phyloP scores from a whole-genome alignment of 148 eudicot species.

The Vaccinium myrtillus region DNA sequence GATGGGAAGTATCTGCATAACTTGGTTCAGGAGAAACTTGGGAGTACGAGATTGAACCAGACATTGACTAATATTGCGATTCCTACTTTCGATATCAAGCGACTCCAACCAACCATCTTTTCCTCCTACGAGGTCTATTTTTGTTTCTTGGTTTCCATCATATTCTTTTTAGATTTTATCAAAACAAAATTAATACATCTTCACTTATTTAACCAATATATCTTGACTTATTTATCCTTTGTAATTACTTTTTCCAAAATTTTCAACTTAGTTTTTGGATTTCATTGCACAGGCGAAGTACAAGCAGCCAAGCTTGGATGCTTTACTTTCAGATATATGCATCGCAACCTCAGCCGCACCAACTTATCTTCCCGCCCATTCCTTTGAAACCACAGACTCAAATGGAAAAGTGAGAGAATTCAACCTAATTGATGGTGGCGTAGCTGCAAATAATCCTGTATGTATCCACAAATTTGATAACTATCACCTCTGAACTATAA shows the following conservation, averaged over 20 bases:
- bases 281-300: conserved; percentile 3
- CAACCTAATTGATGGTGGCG: conserved; percentile 17
- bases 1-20: conserved; percentile 18
- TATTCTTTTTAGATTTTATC: too few species aligned
- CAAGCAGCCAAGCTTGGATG: conserved; percentile 7
- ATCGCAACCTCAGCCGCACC: conserved; percentile 20
- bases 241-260: too few species aligned
- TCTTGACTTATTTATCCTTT: too few species aligned
- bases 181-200: too few species aligned
- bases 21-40: conserved; percentile 11
- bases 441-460: conserved; percentile 19
- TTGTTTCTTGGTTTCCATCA: not conserved
- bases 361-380: conserved; percentile 20
- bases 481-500: too few species aligned
- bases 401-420: conserved; percentile 14
- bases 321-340: conserved; percentile 19
- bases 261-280: not conserved
- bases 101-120: conserved; percentile 18
- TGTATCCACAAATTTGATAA: not conserved
- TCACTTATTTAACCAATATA: too few species aligned
- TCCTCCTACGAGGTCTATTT: conserved; percentile 13
- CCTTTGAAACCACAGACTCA: not conserved
- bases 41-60: not conserved
- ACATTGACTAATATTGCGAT: conserved; percentile 17
- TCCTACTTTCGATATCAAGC: conserved; percentile 20